Conservation (phyloP, 1,139 yeast genomes). For the Taphrina pruni region DNA sequence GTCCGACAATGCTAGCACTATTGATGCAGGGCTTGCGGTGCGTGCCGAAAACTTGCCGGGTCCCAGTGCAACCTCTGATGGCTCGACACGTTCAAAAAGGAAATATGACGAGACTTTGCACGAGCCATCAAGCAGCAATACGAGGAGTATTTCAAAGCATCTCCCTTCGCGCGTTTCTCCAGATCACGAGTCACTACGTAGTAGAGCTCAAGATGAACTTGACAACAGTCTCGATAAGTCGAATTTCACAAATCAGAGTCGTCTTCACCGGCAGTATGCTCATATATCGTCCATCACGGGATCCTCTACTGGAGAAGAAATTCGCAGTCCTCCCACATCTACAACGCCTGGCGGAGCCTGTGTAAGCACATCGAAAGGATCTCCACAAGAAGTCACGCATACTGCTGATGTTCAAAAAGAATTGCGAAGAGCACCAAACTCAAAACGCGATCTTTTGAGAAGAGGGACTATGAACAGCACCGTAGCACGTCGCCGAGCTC, state of each 20-base stretch:
- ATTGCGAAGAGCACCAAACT: neutral
- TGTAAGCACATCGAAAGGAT: neutral
- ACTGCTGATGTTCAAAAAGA: neutral
- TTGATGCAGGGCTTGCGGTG: too few species aligned
- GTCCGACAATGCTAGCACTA: neutral
- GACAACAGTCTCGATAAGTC: neutral
- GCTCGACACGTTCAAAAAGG: neutral
- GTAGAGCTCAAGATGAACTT: neutral
- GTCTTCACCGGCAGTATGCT: neutral
- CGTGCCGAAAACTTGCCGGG: neutral
- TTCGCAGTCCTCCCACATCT: too few species aligned
- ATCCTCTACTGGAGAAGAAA: neutral
- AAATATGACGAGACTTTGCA: neutral
- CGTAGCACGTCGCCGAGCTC: neutral
- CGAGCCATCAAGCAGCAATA: neutral
- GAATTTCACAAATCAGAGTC: neutral
- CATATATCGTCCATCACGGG: neutral
- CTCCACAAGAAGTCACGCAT: neutral
- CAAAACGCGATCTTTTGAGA: slow-evolving; percentile 19
- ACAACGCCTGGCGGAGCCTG: neutral
- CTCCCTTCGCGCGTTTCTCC: neutral
- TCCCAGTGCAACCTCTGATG: neutral
- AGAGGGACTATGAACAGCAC: slow-evolving; percentile 7
- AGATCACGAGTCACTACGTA: neutral
- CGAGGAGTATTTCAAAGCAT: neutral